Base-by-base conservation (phyloP, 257 asterid species). In the Capsicum baccatum region DNA sequence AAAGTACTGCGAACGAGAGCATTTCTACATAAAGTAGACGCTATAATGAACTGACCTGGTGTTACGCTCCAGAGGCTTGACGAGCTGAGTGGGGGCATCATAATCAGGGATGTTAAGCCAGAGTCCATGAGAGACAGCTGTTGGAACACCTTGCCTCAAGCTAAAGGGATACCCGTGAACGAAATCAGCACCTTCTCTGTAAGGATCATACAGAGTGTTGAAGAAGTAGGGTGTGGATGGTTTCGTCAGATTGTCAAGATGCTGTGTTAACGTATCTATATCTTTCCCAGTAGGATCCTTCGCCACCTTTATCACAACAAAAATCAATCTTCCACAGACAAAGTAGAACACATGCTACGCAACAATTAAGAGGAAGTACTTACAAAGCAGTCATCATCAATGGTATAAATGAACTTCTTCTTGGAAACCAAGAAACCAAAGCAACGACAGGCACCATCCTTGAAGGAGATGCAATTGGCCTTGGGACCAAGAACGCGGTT, bases 81-180 rank as follows among this genome's bases (percentile, higher is more conserved):
- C 91, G 11, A 89, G 90, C 81, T 89, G 91, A 42, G 90, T 89
- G 16, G 91, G 91, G 54, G 90, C 90, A 19, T 89, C 92, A 62
- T 87, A 89, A 76, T 89, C 92, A 33, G 90, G 90, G 79, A 89
- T 87, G 84, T 89, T 89, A 84, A 89, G 92, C 92, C 92, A 89
- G 39, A 89, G 88, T 0, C 92, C 92, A 63, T 89, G 92, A 42
- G 91, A 89, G 47, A 89, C 88, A 11, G 90, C 91, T 3, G 91
- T 89, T 0, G 91, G 90, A 48, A 81, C 91, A 35, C 92, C 92
- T 66, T 83, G 87, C 70, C 92, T 83, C 56, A 89, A 79, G 83
- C 90, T 87, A 63, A 89, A 89, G 3, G 92, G 92, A 83, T 89
- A 89, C 79, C 91, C 90, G 11, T 90, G 90, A 66, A 89, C 92